Evolutionary conservation across 2,329 filamentous ascomycete genomes (phyloP).

Genomic region (Pezicula carpinea): DNA sequence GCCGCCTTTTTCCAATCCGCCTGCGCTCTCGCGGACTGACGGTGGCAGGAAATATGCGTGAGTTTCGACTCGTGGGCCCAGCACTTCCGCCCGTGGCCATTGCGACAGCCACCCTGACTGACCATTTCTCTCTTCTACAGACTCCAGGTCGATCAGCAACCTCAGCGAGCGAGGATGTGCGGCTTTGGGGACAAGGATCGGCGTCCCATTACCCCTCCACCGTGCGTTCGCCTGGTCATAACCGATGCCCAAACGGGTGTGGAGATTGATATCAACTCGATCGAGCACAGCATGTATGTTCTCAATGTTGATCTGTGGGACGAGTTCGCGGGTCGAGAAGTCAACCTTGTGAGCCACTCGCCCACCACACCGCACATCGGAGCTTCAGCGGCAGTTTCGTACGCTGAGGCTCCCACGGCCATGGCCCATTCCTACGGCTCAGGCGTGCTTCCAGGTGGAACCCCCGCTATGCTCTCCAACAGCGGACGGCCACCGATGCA

Average conservation of each 20-base stretch:
- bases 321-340: slow-evolving; percentile 53
- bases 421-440: slow-evolving; percentile 25
- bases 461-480: slow-evolving; percentile 4
- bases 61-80: no score
- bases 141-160: slow-evolving; percentile 83
- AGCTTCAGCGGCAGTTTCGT: slow-evolving; percentile 74
- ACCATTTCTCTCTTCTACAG: slow-evolving; percentile 38
- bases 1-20: no score
- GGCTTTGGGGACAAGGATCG: slow-evolving; percentile 99
- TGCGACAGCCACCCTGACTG: no score
- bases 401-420: slow-evolving; percentile 47
- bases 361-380: slow-evolving; percentile 72
- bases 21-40: no score
- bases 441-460: slow-evolving; percentile 14
- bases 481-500: slow-evolving; percentile 1
- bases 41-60: no score
- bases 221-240: slow-evolving; percentile 81
- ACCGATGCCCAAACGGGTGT: slow-evolving; percentile 69
- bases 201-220: slow-evolving; percentile 90
- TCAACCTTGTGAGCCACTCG: slow-evolving; percentile 64
- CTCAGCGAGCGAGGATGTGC: slow-evolving; percentile 92
- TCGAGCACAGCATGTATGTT: slow-evolving; percentile 64
- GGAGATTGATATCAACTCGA: slow-evolving; percentile 77
- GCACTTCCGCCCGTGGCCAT: no score
- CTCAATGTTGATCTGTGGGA: slow-evolving; percentile 68